Base-by-base conservation (phyloP, 2,329 filamentous ascomycete species). In the Mollisiaceae sp. region DNA sequence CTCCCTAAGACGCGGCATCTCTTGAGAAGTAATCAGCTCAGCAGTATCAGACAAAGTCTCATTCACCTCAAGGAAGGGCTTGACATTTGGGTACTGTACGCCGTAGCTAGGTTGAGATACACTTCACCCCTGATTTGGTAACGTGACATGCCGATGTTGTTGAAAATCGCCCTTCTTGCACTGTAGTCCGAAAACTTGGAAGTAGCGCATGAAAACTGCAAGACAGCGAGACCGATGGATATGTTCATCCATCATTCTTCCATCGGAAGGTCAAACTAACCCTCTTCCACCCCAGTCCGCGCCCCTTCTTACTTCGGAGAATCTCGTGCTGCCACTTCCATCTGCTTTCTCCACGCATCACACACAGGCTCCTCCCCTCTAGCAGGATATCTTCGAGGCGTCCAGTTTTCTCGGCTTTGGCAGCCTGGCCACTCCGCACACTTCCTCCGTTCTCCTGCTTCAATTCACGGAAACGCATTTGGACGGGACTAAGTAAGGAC, bases 251-350 rank as follows among this genome's bases (percentile, higher is more conserved):
- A 32, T 24, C 22, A 6, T 54, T 54, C 50, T 32, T 32, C 50
- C 50, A 54, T 27, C 47, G 20, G 20, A 52, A 54, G 18, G 50
- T 54, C 50, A 54, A 32, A 35, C 50, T 54, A n/a, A 54, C 50
- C 50, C 50, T 54, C 50, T 54, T 54, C 24, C 24, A 54, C 4
- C 50, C 50, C 6, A 14, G 1, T 6, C 24, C 50, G 8, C 50
- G 50, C 32, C 50, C 50, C 24, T 54, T 54, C 50, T 32, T 54
- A 4, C 8, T 54, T 18, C 50, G 22, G 3, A 54, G 50, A 18
- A 54, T 54, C 24, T 54, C 50, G 32, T 54, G 50, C 11, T 54
- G 50, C 50, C 24, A 54, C 24, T 54, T 54, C 50, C 50, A 54
- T 54, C 50, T 27, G 18, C 50, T 54, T n/a, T 32, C 50, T 15